Evolutionary conservation across 306 rosid genomes (phyloP).

Genomic region (Canavalia gladiata): DNA sequence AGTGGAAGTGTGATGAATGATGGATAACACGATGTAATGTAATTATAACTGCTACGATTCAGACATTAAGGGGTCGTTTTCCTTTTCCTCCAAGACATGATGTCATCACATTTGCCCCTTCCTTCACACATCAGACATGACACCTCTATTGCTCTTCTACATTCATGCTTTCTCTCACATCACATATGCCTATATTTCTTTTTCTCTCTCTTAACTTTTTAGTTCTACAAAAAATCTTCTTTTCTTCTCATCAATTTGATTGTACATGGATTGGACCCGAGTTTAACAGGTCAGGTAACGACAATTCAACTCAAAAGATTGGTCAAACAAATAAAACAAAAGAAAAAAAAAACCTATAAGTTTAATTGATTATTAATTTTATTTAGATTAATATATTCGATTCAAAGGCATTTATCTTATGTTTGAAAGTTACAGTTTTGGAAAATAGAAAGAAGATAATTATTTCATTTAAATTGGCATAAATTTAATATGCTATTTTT

Average conservation of each 20-base stretch:
- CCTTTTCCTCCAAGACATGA: no score
- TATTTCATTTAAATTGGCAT: no score
- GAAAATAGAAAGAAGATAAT: no score
- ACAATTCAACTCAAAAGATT: neutral
- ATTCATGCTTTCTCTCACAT: neutral
- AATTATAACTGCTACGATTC: neutral
- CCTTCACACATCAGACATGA: no score
- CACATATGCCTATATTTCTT: neutral
- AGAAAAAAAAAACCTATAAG: neutral
- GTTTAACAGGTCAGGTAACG: neutral
- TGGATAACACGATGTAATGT: conserved; percentile 31
- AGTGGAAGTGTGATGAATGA: neutral
- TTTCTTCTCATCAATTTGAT: no score
- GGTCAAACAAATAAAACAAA: neutral
- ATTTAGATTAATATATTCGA: neutral
- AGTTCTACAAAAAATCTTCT: neutral
- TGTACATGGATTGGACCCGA: no score
- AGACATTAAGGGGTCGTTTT: no score
- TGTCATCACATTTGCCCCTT: no score
- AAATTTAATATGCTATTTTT: no score
- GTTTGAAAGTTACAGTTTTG: no score
- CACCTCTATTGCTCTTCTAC: neutral
- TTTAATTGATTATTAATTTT: neutral
- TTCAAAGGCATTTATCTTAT: no score
- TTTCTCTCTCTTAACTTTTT: neutral